Conservation (phyloP, 257 asterid species). For the Solanum chilense region DNA sequence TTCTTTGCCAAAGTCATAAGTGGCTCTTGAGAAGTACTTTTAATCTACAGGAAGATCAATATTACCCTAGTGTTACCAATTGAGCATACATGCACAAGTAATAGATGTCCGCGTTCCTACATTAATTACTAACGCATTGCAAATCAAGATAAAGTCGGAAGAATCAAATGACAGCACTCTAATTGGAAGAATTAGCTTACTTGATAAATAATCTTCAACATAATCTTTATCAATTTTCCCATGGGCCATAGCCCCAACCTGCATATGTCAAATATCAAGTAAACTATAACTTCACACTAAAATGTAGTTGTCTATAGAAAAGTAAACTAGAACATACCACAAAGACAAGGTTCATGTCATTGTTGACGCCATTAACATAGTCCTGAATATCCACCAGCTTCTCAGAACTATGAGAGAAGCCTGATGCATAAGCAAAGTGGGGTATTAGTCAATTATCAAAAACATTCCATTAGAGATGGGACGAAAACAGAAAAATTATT, state of each 20-base stretch:
- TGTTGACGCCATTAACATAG: constrained; percentile 44
- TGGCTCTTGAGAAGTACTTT: neutral
- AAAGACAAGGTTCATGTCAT: constrained; percentile 59
- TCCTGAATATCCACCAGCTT: constrained; percentile 62
- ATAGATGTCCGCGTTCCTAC: neutral
- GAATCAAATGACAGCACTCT: neutral
- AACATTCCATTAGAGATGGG: neutral
- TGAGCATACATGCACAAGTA: neutral
- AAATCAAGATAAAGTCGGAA: neutral
- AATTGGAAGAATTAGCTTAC: constrained; percentile 25
- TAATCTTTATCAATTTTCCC: constrained; percentile 73
- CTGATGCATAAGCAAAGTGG: constrained; percentile 20
- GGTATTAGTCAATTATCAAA: neutral
- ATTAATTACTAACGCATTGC: neutral
- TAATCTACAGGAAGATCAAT: neutral
- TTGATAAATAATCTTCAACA: constrained; percentile 68
- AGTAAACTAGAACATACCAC: constrained; percentile 45
- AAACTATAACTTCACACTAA: neutral
- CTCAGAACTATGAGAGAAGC: constrained; percentile 89
- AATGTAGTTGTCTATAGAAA: neutral
- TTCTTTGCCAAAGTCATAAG: neutral
- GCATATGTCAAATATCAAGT: constrained; percentile 1
- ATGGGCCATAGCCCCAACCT: constrained; percentile 97
- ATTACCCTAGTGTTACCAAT: neutral
- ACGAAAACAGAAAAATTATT: neutral